Conservation (phyloP, 176 grass and related monocot species). For the Juncus effusus region DNA sequence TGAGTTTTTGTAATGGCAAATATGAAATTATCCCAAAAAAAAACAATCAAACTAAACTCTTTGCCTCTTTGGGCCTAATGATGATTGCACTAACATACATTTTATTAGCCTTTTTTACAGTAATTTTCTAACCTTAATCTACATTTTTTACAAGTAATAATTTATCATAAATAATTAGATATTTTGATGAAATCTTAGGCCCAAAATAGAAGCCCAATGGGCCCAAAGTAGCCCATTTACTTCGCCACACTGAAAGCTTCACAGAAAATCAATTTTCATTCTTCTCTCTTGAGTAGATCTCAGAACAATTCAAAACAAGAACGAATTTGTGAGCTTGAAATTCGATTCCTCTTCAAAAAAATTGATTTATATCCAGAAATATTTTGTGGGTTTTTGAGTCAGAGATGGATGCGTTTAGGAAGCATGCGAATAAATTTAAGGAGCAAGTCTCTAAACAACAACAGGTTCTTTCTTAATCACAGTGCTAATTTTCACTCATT, state of each 20-base stretch:
- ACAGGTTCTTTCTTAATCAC: slow-evolving; percentile 41
- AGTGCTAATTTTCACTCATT: slow-evolving; percentile 2
- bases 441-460: slow-evolving; percentile 98
- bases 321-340: neutral
- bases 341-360: neutral
- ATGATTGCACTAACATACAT: neutral
- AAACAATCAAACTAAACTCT: neutral
- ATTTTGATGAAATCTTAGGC: too few relatives aligned
- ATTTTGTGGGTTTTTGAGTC: neutral
- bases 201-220: too few relatives aligned
- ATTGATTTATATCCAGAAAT: too few relatives aligned
- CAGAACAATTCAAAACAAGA: slow-evolving; percentile 5
- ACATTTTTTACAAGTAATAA: neutral
- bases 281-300: slow-evolving; percentile 14
- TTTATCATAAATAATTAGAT: too few relatives aligned
- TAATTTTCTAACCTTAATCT: neutral
- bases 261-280: slow-evolving; percentile 14
- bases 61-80: neutral
- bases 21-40: too few relatives aligned
- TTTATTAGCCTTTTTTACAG: neutral
- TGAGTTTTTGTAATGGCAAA: too few relatives aligned
- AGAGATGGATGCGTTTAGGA: slow-evolving; percentile 84
- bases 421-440: slow-evolving; percentile 83
- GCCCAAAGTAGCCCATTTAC: neutral
- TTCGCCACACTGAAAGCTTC: neutral